Conservation (phyloP, 2,329 filamentous ascomycete species). For the Drechslera avenae region DNA sequence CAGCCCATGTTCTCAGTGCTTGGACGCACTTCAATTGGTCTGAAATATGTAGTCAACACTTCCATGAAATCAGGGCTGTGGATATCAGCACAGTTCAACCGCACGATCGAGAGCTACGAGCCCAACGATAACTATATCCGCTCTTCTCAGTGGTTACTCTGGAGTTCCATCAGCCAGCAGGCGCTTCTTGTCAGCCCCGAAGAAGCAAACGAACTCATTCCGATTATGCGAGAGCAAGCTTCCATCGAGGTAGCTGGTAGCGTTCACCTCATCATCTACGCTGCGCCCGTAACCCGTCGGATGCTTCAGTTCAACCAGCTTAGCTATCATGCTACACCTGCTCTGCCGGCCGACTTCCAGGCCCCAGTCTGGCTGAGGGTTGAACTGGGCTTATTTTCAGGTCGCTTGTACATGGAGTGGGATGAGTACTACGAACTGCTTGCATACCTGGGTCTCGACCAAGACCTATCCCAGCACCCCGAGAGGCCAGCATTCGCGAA, state of each 20-base stretch:
- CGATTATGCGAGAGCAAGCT: slow-evolving; percentile 43
- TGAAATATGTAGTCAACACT: slow-evolving; percentile 32
- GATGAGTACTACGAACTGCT: slow-evolving; percentile 48
- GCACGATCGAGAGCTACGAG: slow-evolving; percentile 50
- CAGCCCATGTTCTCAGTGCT: slow-evolving; percentile 53
- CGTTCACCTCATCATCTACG: slow-evolving; percentile 61
- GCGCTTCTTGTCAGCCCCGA: slow-evolving; percentile 67
- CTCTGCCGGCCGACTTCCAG: slow-evolving; percentile 48
- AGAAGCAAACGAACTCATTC: slow-evolving; percentile 64
- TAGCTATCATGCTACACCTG: slow-evolving; percentile 59
- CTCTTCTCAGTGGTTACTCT: slow-evolving; percentile 67
- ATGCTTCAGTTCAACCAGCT: slow-evolving; percentile 66
- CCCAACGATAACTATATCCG: slow-evolving; percentile 54
- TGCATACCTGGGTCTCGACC: slow-evolving; percentile 31
- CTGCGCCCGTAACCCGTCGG: slow-evolving; percentile 63
- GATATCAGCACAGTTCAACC: slow-evolving; percentile 56
- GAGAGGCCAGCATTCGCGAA: slow-evolving; percentile 22
- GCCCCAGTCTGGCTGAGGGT: slow-evolving; percentile 61
- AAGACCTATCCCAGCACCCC: slow-evolving; percentile 7
- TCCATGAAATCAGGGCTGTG: slow-evolving; percentile 38
- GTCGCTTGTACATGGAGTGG: slow-evolving; percentile 64
- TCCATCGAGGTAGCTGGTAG: background rate
- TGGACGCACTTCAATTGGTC: slow-evolving; percentile 46
- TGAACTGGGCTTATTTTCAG: slow-evolving; percentile 65
- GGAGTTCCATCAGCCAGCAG: slow-evolving; percentile 53